These are phyloP conservation scores for Rhinocladiella similis DNA, from an alignment of 2,329 filamentous ascomycete genomes.

Conservation along the genomic window DNA sequence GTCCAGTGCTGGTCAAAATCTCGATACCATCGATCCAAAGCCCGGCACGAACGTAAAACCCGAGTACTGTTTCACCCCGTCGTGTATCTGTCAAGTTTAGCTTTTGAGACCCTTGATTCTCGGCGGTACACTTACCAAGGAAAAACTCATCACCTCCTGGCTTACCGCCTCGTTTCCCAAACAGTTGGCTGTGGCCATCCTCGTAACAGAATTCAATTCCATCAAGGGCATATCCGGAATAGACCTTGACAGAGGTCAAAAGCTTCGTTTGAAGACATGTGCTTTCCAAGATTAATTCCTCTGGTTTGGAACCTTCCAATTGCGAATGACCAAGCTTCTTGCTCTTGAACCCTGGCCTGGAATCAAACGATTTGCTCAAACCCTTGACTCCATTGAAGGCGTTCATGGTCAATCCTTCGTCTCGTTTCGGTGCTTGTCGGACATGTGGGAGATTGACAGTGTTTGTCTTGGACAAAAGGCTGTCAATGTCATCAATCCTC, in stretches of 20 bases:
- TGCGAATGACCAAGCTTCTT: conserved; percentile 71
- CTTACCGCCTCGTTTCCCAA: conserved; percentile 77
- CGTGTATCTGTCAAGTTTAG: conserved; percentile 64
- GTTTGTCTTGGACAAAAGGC: conserved; percentile 69
- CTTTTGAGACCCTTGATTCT: conserved; percentile 2
- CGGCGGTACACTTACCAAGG: conserved; percentile 60
- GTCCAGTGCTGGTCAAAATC: conserved; percentile 83
- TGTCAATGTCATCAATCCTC: conserved; percentile 73
- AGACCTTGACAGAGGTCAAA: conserved; percentile 72
- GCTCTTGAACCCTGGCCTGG: conserved; percentile 71
- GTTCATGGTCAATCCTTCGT: conserved; percentile 30
- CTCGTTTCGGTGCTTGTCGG: conserved; percentile 27
- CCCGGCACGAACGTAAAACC: conserved; percentile 79
- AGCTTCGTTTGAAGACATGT: conserved; percentile 68
- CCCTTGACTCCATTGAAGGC: conserved; percentile 25
- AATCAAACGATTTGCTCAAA: conserved; percentile 26
- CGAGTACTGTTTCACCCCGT: conserved; percentile 81
- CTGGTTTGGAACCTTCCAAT: conserved; percentile 67
- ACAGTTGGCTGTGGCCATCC: conserved; percentile 77
- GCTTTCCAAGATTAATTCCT: conserved; percentile 75
- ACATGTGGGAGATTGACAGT: conserved; percentile 73
- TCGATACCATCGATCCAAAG: conserved; percentile 86
- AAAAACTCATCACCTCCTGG: conserved; percentile 71
- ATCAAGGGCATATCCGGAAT: conserved; percentile 74
- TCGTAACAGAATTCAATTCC: conserved; percentile 94